phyloP scores from a whole-genome alignment of 2,329 filamentous ascomycete species.

The Alternaria conjuncta region DNA sequence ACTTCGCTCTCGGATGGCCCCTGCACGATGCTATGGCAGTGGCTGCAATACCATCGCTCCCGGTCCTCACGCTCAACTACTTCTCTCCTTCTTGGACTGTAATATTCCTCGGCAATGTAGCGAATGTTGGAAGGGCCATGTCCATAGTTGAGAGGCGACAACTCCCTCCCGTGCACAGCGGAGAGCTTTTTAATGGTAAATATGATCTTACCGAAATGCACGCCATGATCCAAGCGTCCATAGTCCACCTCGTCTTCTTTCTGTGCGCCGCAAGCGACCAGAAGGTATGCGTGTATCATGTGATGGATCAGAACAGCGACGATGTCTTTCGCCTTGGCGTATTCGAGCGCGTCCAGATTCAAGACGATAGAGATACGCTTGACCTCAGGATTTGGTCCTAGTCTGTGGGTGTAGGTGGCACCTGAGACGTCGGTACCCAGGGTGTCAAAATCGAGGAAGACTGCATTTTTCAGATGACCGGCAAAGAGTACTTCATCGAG shows the following conservation, averaged over 20 bases:
- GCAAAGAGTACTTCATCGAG: constrained; percentile 48
- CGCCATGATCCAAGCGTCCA: constrained; percentile 46
- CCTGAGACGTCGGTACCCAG: constrained; percentile 41
- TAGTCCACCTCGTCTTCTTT: constrained; percentile 41
- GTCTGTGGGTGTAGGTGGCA: constrained; percentile 44
- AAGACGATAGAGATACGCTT: constrained; percentile 48
- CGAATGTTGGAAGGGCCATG: constrained; percentile 12
- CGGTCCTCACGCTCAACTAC: constrained; percentile 1
- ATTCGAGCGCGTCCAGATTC: constrained; percentile 30
- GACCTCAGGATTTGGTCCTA: constrained; percentile 28
- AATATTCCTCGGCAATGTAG: constrained; percentile 20
- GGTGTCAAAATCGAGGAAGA: constrained; percentile 42
- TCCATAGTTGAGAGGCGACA: constrained; percentile 46
- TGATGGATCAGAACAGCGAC: constrained; percentile 52
- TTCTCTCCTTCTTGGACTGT: background rate
- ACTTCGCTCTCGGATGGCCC: constrained; percentile 28
- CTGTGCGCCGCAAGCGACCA: constrained; percentile 50
- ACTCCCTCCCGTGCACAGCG: constrained; percentile 28
- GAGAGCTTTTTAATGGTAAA: constrained; percentile 46
- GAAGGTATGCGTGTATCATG: constrained; percentile 55
- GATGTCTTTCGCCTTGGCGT: constrained; percentile 40
- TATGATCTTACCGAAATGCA: constrained; percentile 51
- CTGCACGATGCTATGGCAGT: constrained; percentile 28
- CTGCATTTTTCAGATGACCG: constrained; percentile 46
- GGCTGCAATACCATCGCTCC: constrained; percentile 33